phyloP scores from a whole-genome alignment of 1,139 yeast species.

The Candida albicans region DNA sequence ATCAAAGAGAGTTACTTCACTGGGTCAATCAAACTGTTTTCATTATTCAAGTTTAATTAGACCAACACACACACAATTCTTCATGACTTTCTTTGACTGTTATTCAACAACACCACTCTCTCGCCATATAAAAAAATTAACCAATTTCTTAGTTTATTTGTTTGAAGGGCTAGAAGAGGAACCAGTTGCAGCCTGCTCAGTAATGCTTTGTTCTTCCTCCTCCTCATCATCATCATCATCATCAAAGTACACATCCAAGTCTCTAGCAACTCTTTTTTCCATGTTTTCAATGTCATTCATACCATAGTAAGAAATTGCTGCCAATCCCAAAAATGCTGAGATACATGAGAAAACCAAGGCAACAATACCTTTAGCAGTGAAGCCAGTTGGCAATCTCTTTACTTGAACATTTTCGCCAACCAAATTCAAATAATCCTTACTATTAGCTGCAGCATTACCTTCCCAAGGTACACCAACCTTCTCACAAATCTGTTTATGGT shows the following conservation, averaged over 20 bases:
- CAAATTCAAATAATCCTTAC: constrained; percentile 52
- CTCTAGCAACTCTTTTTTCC: constrained; percentile 57
- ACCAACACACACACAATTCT: constrained; percentile 11
- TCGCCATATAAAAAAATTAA: not conserved
- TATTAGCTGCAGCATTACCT: constrained; percentile 73
- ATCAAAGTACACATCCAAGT: constrained; percentile 54
- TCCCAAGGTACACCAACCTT: constrained; percentile 39
- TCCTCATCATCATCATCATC: constrained; percentile 39
- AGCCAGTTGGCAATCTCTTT: constrained; percentile 62
- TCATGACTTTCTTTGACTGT: constrained; percentile 6
- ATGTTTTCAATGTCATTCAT: constrained; percentile 63
- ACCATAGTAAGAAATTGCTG: constrained; percentile 58
- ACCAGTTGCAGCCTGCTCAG: constrained; percentile 11
- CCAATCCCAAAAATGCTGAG: constrained; percentile 60
- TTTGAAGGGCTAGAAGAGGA: constrained; percentile 10
- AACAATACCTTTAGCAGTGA: constrained; percentile 65
- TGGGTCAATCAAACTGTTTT: no score
- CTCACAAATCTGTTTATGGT: constrained; percentile 50
- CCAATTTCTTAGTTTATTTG: not conserved
- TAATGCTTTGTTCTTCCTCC: constrained; percentile 5
- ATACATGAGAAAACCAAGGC: constrained; percentile 58
- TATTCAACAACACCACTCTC: not conserved
- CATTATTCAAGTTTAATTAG: no score
- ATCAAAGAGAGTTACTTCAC: no score
- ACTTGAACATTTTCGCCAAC: constrained; percentile 58